A percentile compares a stretch with the other conserved stretches of the same genome.
These are phyloP conservation scores for Dothideomycetes sp. DNA, from an alignment of 2,329 filamentous ascomycete species.

Conservation along the genomic window DNA sequence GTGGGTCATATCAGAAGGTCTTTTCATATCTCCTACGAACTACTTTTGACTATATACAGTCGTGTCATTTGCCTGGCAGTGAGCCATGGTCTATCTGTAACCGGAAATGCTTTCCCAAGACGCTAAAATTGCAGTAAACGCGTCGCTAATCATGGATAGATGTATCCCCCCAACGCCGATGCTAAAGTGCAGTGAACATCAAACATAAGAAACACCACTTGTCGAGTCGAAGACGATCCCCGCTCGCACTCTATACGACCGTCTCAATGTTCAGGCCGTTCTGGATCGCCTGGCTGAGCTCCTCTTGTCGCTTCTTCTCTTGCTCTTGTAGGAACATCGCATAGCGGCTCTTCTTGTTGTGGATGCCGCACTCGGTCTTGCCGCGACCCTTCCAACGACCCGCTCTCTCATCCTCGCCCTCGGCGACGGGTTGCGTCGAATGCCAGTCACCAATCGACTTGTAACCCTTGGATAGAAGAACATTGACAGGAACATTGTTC, in stretches of 20 bases:
- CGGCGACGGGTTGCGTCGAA: conserved; percentile 78
- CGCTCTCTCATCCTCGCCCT: conserved; percentile 89
- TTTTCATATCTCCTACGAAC: too few species aligned
- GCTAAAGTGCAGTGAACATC: conserved; percentile 25
- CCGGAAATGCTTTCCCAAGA: background rate
- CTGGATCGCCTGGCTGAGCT: conserved; percentile 28
- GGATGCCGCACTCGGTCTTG: conserved; percentile 97
- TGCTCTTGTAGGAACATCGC: conserved; percentile 70
- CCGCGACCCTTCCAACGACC: conserved; percentile 92
- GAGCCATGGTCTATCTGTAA: background rate
- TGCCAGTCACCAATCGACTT: conserved; percentile 98
- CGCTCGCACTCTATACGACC: conserved; percentile 10
- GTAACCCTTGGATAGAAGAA: conserved; percentile 83
- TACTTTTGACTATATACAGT: background rate
- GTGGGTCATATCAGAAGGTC: too few species aligned
- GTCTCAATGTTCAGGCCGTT: conserved; percentile 22
- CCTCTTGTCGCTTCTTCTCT: conserved; percentile 56
- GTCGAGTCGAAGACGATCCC: conserved; percentile 1
- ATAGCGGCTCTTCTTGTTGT: conserved; percentile 94
- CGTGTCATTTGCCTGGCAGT: background rate
- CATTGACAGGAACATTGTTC: conserved; percentile 88
- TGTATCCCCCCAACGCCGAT: conserved; percentile 29
- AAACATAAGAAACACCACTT: background rate
- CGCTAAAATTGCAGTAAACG: too few species aligned
- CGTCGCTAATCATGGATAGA: too few species aligned